Evolutionary conservation across 495 filamentous ascomycete species (phyloP), one percentile per base, ranked within the genome.

Genomic region (Penicillium pulvis): DNA sequence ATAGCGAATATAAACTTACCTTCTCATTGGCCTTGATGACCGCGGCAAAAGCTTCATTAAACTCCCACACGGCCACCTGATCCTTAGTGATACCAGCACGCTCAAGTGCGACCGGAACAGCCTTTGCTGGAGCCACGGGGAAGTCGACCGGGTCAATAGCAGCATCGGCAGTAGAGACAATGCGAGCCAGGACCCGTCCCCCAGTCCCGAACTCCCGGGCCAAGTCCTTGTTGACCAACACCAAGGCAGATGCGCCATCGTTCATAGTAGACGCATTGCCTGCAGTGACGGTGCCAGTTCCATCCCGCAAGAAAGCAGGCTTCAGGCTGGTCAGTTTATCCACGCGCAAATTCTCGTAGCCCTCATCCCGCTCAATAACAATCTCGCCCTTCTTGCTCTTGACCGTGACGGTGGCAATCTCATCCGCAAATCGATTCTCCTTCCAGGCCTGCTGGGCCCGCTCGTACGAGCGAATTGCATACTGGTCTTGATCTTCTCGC

Each of bases 21-120:
- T 94, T 90, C 65, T 91, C 89, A 63, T 97, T 97, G 9, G 93
- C 93, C 72, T 93, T 92, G 73, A 97, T 96, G 14, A 97, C 93
- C 0, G 90, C 93, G 14, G 93, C 93, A 71, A 98, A 98, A 0
- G 94, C 94, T 71, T 98, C 94, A 72, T 98, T 98, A 75, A 98
- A 94, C 72, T 98, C 94, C 93, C 93, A 97, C 3, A 96, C 75
- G 3, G 92, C 86, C 20, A 98, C 90, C 63, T 98, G 88, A 24
- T 94, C 87, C 75, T 90, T 88, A 48, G 83, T 88, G 59, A 98
- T 91, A 8, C 93, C 92, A 2, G 94, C 94, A 53, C 91, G 84
- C 68, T 89, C 83, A 45, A 98, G 76, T n/a, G 91, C 92, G 64
- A 95, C 86, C 3, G 93, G 91, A 1, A 98, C 93, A 0, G 93